Conservation (phyloP, 2,329 filamentous ascomycete species). For the Aspergillus brunneoviolaceus region DNA sequence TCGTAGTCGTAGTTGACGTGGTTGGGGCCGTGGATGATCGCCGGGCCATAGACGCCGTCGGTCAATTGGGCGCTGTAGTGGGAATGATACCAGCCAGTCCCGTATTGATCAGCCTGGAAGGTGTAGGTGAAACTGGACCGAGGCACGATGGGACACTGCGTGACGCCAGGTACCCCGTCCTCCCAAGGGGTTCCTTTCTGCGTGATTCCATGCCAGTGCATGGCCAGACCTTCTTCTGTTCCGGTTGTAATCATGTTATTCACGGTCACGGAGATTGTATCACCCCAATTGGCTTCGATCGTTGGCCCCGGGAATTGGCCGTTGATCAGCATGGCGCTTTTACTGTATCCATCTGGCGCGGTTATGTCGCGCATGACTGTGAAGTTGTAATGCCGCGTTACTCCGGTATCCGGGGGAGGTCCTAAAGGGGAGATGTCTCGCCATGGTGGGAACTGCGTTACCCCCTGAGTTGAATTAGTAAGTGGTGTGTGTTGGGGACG, state of each 20-base stretch:
- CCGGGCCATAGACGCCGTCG: constrained; percentile 33
- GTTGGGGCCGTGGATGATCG: constrained; percentile 34
- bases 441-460: background rate
- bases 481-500: background rate
- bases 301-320: constrained; percentile 36
- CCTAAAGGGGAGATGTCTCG: background rate
- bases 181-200: constrained; percentile 17
- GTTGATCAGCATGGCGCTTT: constrained; percentile 27
- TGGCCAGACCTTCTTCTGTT: constrained; percentile 4
- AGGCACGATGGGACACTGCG: constrained; percentile 34
- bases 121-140: constrained; percentile 31
- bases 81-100: constrained; percentile 36
- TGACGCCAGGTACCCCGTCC: constrained; percentile 20
- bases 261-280: constrained; percentile 29
- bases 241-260: constrained; percentile 22
- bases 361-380: constrained; percentile 23
- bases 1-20: constrained; percentile 31
- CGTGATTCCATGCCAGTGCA: constrained; percentile 23
- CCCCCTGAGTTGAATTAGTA: background rate
- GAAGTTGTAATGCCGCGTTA: constrained; percentile 33
- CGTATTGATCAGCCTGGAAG: constrained; percentile 31
- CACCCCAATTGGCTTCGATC: constrained; percentile 38
- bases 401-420: constrained; percentile 21
- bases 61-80: constrained; percentile 31
- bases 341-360: constrained; percentile 30